A percentile compares a stretch with the other conserved stretches of the same genome.
phyloP scores from a whole-genome alignment of 1,284 basidiomycete genomes.

The Termitomyces sp. region DNA sequence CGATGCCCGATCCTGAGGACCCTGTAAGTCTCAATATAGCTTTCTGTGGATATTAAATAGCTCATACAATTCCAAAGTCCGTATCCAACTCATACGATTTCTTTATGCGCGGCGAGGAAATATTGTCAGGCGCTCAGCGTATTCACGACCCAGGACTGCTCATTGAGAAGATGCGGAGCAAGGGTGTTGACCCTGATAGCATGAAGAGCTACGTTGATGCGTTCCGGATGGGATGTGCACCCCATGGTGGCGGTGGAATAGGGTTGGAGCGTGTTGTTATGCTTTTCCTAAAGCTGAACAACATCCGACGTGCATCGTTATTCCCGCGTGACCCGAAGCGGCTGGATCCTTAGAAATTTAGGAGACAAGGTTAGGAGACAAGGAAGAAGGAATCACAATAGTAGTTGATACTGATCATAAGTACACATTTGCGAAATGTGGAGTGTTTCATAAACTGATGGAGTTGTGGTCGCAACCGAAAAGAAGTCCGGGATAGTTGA shows the following conservation, averaged over 20 bases:
- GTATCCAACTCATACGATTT: conserved; percentile 99
- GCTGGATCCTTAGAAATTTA: conserved; percentile 53
- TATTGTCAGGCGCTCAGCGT: conserved; percentile 95
- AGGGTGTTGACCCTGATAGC: conserved; percentile 78
- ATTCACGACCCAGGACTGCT: conserved; percentile 88
- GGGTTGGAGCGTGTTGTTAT: conserved; percentile 94
- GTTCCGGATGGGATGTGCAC: conserved; percentile 91
- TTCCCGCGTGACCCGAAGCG: conserved; percentile 95
- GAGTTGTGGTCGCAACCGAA: conserved; percentile 16
- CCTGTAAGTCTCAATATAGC: conserved; percentile 46
- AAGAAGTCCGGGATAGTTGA: conserved; percentile 18
- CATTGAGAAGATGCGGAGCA: conserved; percentile 77
- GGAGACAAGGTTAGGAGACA: conserved; percentile 17
- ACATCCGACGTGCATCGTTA: conserved; percentile 89
- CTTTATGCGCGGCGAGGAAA: conserved; percentile 99
- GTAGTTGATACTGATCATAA: not conserved
- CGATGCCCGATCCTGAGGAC: conserved; percentile 91
- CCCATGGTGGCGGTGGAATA: conserved; percentile 82
- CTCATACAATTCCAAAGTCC: conserved; percentile 39
- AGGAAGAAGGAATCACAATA: conserved; percentile 1
- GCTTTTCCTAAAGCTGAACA: conserved; percentile 92
- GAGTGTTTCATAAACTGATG: not conserved
- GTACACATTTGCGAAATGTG: not conserved
- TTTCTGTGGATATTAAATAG: not conserved
- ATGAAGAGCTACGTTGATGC: conserved; percentile 93